Evolutionary conservation across 306 rosid genomes (phyloP).

Genomic region (Malus sieversii): DNA sequence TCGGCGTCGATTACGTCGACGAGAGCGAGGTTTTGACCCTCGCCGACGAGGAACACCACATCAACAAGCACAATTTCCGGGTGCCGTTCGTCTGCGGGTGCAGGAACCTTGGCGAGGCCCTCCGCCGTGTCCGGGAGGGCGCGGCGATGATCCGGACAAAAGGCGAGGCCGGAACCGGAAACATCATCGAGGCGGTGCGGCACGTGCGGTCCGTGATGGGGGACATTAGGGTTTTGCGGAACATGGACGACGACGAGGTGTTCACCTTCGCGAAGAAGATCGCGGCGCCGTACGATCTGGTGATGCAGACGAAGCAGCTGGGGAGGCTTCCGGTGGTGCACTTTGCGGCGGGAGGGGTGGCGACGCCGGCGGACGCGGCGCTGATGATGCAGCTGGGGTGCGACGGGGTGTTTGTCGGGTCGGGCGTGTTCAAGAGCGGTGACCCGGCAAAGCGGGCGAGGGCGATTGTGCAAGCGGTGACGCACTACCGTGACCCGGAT

Average conservation of each 20-base stretch:
- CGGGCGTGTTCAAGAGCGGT: constrained; percentile 90
- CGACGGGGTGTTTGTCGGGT: constrained; percentile 83
- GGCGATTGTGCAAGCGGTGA: constrained; percentile 89
- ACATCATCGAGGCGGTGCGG: constrained; percentile 70
- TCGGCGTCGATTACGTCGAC: constrained; percentile 77
- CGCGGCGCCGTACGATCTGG: constrained; percentile 78
- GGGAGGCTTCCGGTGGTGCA: constrained; percentile 90
- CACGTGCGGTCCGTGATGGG: constrained; percentile 84
- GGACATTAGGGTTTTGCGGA: constrained; percentile 61
- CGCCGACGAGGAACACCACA: constrained; percentile 80
- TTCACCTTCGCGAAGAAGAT: constrained; percentile 71
- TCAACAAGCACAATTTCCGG: constrained; percentile 82
- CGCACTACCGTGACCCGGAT: constrained; percentile 75
- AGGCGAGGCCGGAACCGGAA: constrained; percentile 86
- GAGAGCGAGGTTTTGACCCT: constrained; percentile 76
- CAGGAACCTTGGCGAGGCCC: constrained; percentile 83
- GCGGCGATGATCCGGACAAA: constrained; percentile 92
- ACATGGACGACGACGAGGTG: constrained; percentile 90
- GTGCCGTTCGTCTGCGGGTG: constrained; percentile 89
- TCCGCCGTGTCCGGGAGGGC: constrained; percentile 73
- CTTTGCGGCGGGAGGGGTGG: constrained; percentile 87
- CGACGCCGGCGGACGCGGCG: constrained; percentile 89
- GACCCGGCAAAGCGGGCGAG: constrained; percentile 81
- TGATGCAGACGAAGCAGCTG: constrained; percentile 84
- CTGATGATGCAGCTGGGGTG: constrained; percentile 90